Conservation (phyloP, 2,329 filamentous ascomycete species). For the Fusarium papillatum region DNA sequence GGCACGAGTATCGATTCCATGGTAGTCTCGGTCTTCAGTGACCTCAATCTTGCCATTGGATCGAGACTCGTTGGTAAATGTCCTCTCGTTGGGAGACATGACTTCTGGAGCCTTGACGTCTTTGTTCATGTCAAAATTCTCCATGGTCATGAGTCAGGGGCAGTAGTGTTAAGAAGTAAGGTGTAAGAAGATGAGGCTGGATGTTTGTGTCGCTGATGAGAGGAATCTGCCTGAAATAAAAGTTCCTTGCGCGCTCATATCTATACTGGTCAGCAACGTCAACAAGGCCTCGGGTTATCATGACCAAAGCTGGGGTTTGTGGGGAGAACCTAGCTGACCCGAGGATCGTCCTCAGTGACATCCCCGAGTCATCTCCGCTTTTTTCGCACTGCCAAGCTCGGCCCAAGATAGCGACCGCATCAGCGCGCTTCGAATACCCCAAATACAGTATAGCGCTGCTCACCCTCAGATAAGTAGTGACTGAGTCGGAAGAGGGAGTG, state of each 20-base stretch:
- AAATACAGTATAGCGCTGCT: neutral
- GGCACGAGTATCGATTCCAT: conserved; percentile 35
- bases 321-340: neutral
- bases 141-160: neutral
- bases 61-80: neutral
- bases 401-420: neutral
- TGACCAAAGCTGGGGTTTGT: neutral
- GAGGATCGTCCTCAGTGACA: neutral
- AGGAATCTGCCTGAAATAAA: neutral
- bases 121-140: neutral
- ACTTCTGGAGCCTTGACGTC: neutral
- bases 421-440: conserved; percentile 10
- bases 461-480: neutral
- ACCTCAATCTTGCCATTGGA: neutral
- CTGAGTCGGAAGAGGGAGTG: neutral
- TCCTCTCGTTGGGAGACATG: neutral
- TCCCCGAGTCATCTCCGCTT: conserved; percentile 1
- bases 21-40: conserved; percentile 13
- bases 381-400: neutral
- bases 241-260: neutral
- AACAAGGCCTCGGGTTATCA: neutral
- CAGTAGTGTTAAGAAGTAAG: neutral
- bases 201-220: neutral
- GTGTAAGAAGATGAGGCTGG: neutral
- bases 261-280: neutral